Conservation (phyloP, 306 rosid genomes). For the Rosa persica region DNA sequence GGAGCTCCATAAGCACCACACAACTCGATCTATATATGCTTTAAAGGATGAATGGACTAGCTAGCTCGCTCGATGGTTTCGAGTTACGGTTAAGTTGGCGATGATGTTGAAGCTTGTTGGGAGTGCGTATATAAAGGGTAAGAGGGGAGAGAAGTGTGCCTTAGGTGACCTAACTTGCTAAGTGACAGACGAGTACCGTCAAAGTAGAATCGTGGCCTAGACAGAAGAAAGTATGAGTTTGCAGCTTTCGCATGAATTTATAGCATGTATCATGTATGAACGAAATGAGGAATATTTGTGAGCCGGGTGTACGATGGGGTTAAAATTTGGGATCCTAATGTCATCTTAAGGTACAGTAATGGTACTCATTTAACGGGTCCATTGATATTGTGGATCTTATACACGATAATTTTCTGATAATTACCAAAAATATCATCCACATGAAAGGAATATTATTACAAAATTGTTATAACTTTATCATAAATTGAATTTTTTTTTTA, state of each 20-base stretch:
- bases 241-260: neutral
- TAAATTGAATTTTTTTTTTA: too few relatives aligned
- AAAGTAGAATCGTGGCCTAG: neutral
- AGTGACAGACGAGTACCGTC: neutral
- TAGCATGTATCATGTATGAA: neutral
- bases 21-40: neutral
- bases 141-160: neutral
- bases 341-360: too few relatives aligned
- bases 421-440: too few relatives aligned
- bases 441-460: too few relatives aligned
- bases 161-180: neutral
- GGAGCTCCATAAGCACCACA: constrained; percentile 1
- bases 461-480: too few relatives aligned
- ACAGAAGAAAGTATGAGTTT: neutral
- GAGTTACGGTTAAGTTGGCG: neutral
- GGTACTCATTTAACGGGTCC: too few relatives aligned
- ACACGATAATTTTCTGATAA: too few relatives aligned
- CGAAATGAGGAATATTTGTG: neutral
- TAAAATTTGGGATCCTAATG: neutral
- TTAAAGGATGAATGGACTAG: neutral
- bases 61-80: neutral
- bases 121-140: neutral
- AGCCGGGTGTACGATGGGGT: neutral
- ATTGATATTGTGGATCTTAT: too few relatives aligned
- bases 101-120: neutral